phyloP scores from a whole-genome alignment of 2,329 filamentous ascomycete species.

The Sporothrix dimorphospora region DNA sequence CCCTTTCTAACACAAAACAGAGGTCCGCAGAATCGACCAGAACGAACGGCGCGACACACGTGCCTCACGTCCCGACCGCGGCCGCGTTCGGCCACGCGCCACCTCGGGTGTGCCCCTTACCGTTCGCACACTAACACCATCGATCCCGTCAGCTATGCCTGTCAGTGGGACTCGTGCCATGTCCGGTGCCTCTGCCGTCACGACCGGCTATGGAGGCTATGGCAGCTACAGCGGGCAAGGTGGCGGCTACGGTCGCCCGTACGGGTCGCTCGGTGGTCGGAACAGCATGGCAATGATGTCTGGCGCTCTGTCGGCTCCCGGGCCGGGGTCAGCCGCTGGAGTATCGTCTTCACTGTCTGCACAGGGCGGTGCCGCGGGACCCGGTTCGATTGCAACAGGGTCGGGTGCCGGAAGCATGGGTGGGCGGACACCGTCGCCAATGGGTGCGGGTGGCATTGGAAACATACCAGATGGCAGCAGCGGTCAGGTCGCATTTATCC shows the following conservation, averaged over 20 bases:
- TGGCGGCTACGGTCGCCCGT: not conserved
- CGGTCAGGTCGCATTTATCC: not conserved
- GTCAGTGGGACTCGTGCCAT: not conserved
- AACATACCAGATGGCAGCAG: not conserved
- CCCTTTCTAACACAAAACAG: not conserved
- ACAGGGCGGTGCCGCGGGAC: not conserved
- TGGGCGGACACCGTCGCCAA: not conserved
- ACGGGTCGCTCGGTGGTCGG: constrained; percentile 10
- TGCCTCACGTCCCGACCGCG: constrained; percentile 15
- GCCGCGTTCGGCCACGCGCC: constrained; percentile 6
- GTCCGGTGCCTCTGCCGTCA: not conserved
- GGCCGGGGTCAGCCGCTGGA: not conserved
- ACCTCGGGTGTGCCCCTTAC: not conserved
- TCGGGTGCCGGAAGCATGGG: not conserved
- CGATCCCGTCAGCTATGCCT: not conserved
- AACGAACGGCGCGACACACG: constrained; percentile 24
- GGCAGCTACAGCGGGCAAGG: constrained; percentile 1
- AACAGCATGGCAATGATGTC: constrained; percentile 18
- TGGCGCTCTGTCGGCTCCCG: not conserved
- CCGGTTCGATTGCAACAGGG: not conserved
- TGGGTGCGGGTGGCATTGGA: not conserved
- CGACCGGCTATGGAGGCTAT: constrained; percentile 10
- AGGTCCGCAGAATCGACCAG: constrained; percentile 28
- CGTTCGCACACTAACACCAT: not conserved
- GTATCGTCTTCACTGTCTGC: not conserved